A percentile compares a stretch with the other conserved stretches of the same genome.
Evolutionary conservation across 371 early-diverging fungal species (phyloP).

Genomic region (Mucor irregularis): DNA sequence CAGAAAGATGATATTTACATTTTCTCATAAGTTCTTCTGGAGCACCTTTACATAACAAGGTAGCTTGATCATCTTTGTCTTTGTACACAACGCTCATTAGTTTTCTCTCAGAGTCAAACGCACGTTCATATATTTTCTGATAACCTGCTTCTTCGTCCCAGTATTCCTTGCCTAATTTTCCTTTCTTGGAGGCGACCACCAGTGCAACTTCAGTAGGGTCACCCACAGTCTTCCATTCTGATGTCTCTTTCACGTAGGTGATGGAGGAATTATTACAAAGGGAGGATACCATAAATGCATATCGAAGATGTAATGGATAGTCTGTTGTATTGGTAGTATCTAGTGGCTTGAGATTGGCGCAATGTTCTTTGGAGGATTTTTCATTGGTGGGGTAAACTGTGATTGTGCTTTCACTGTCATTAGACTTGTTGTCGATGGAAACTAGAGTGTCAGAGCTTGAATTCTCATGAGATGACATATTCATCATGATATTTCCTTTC

Average conservation of each 20-base stretch:
- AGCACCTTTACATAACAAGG: conserved; percentile 89
- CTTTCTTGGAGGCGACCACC: conserved; percentile 62
- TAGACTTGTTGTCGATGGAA: conserved; percentile 36
- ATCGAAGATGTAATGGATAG: conserved; percentile 30
- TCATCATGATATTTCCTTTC: conserved; percentile 64
- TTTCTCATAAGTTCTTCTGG: conserved; percentile 82
- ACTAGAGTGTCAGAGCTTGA: too few relatives aligned
- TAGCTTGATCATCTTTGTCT: conserved; percentile 27
- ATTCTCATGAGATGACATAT: too few relatives aligned
- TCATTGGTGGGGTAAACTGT: background rate
- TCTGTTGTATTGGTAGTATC: conserved; percentile 31
- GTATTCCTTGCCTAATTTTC: conserved; percentile 34
- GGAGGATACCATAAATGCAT: conserved; percentile 44
- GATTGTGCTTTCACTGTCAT: conserved; percentile 19
- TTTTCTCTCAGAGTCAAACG: conserved; percentile 87
- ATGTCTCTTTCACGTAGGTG: conserved; percentile 56
- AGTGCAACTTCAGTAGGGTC: conserved; percentile 83
- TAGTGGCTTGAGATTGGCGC: conserved; percentile 29
- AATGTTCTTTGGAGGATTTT: conserved; percentile 30
- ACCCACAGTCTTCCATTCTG: conserved; percentile 72
- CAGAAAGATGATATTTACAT: conserved; percentile 54
- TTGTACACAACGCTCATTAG: conserved; percentile 66
- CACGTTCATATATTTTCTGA: conserved; percentile 49
- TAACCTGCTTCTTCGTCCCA: conserved; percentile 29
- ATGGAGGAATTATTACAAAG: conserved; percentile 74